Evolutionary conservation across 1,284 basidiomycete species (phyloP), one percentile per base, ranked within the genome.

Genomic region (Ganoderma lucidum): DNA sequence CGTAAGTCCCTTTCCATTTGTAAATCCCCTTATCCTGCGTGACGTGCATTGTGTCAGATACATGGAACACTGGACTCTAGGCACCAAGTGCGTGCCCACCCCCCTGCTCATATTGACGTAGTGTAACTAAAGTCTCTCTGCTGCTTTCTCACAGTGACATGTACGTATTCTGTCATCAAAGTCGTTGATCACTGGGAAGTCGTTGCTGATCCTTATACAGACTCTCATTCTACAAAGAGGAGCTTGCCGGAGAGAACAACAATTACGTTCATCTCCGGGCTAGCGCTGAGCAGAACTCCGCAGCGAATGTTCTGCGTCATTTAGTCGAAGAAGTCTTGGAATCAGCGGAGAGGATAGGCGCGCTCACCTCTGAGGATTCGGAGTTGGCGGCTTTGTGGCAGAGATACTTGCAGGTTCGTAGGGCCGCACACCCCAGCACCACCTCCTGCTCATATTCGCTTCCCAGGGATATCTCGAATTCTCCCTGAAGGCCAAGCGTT

Each of bases 41-140:
- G 4, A 62, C 48, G 4, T 51, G 2, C 48, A 4, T 19, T 14
- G 23, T 35, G n/a, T 19, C 30, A 73, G 71, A 14, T 68, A 73
- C 44, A 69, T 73, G 39, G 71, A 73, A 63, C 69, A 70, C 32
- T 73, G 71, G 71, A 66, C 70, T 28, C 67, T 69, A 1, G 69
- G 71, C 12, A 58, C 64, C 5, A 73, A 73, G 71, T 73, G 51
- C 23, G 71, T 73, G 6, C 42, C 8, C 35, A 19, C 15, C 51
- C 61, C 37, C 39, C 48, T 59, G 42, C 15, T 44, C 12, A 19
- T 51, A 39, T 32, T 41, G 8, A 41, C 6, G 15, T 12, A 23
- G 37, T 39, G 8, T 62, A 28, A 12, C 23, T 23, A 23, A 5
- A 12, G 45, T 15, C n/a, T 51, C 9, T 1, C 17, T 19, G n/a